A percentile compares a stretch with the other conserved stretches of the same genome.
These are phyloP conservation scores for Hypsizygus marmoreus DNA, from an alignment of 768 basidiomycete genomes.

Conservation along the genomic window DNA sequence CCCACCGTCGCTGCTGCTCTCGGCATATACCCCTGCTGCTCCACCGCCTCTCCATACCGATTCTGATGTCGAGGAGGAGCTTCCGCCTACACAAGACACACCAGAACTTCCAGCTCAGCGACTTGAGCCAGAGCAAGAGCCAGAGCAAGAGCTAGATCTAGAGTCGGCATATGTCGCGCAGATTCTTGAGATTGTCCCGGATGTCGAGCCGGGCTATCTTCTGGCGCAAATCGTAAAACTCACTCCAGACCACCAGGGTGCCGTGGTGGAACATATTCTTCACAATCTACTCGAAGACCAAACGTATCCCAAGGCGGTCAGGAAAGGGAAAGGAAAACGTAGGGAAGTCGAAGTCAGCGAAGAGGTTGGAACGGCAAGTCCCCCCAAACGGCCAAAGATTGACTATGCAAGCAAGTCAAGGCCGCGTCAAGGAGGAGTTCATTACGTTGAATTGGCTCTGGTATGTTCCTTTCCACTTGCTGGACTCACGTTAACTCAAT, in stretches of 20 bases:
- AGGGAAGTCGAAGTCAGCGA: conserved; percentile 34
- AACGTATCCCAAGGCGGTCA: conserved; percentile 55
- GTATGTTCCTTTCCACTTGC: conserved; percentile 33
- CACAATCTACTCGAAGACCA: conserved; percentile 65
- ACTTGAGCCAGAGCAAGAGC: not conserved
- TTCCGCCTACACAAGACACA: not conserved
- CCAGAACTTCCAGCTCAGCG: conserved; percentile 6
- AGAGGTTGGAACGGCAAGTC: conserved; percentile 22
- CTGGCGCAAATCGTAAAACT: conserved; percentile 47
- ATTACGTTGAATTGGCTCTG: conserved; percentile 55
- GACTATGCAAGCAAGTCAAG: conserved; percentile 59
- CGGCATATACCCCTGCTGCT: not conserved
- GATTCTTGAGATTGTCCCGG: conserved; percentile 70
- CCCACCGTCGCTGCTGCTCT: conserved; percentile 13
- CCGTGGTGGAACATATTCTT: conserved; percentile 55
- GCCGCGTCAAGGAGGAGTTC: conserved; percentile 36
- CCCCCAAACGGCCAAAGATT: conserved; percentile 42
- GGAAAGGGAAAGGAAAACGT: conserved; percentile 33
- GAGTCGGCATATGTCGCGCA: conserved; percentile 39
- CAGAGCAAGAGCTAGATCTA: conserved; percentile 20
- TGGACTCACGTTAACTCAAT: conserved; percentile 3
- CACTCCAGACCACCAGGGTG: conserved; percentile 33
- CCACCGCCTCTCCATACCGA: not conserved
- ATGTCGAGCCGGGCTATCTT: conserved; percentile 62
- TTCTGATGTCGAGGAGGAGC: not conserved